phyloP scores from a whole-genome alignment of 176 grass and related monocot species.

The Eleusine coracana region DNA sequence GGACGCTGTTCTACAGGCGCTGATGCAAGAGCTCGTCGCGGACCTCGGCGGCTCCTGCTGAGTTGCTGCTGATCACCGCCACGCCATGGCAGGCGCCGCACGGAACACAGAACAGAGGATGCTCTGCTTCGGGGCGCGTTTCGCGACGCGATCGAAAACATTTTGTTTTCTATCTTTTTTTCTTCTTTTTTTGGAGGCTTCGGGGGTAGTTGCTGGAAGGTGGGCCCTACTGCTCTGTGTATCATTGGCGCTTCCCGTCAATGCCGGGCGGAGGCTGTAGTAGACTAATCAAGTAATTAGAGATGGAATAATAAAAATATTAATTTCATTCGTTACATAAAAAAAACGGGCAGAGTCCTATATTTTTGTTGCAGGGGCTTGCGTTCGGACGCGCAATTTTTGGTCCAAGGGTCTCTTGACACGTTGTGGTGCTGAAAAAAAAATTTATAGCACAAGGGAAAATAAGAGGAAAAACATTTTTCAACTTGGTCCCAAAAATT shows the following conservation, averaged over 20 bases:
- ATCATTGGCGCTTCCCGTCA: constrained; percentile 33
- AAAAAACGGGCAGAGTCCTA: neutral
- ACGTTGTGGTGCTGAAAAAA: no score
- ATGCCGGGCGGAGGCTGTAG: constrained; percentile 46
- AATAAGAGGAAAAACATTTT: no score
- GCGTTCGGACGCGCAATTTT: neutral
- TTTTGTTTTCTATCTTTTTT: constrained; percentile 14
- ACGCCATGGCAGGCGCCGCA: neutral
- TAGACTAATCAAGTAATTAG: constrained; percentile 37
- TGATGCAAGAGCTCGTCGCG: constrained; percentile 27
- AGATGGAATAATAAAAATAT: constrained; percentile 16
- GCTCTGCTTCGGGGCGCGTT: constrained; percentile 23
- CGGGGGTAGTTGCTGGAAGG: constrained; percentile 30
- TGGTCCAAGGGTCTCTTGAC: no score
- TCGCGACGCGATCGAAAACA: constrained; percentile 16
- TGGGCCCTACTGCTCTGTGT: constrained; percentile 27
- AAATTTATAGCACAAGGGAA: no score
- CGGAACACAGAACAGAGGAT: neutral
- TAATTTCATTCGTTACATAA: constrained; percentile 9
- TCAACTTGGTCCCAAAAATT: no score
- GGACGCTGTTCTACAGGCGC: constrained; percentile 15
- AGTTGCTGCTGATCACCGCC: neutral
- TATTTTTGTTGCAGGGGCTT: neutral
- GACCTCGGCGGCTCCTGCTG: constrained; percentile 24
- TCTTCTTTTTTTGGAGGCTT: neutral